Evolutionary conservation across 2,329 filamentous ascomycete species (phyloP).

Genomic region (Pseudogymnoascus verrucosus): DNA sequence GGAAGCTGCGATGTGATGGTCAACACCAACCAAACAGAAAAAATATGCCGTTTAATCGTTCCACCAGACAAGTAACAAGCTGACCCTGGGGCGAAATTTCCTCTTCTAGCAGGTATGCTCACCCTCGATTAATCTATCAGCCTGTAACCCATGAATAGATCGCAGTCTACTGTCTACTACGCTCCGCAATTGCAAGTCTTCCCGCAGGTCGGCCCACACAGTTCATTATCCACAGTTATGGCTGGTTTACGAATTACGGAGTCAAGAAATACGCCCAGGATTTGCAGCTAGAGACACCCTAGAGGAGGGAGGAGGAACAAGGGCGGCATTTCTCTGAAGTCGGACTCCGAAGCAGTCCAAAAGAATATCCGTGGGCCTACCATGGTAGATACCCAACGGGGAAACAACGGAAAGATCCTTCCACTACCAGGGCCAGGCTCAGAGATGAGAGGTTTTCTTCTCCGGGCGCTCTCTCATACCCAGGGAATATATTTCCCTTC

Average conservation of each 20-base stretch:
- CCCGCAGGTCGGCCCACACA: neutral
- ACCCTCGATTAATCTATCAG: neutral
- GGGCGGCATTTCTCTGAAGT: neutral
- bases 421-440: neutral
- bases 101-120: neutral
- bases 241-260: neutral
- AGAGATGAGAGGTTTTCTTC: neutral
- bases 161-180: neutral
- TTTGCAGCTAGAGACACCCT: neutral
- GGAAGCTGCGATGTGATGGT: neutral
- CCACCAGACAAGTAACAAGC: neutral
- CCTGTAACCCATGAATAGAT: neutral
- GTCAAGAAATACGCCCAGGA: neutral
- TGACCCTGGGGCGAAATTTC: neutral
- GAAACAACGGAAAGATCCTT: neutral
- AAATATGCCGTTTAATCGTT: neutral
- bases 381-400: neutral
- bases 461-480: neutral
- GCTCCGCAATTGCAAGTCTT: neutral
- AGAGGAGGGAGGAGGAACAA: neutral
- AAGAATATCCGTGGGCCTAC: neutral
- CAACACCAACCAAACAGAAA: neutral
- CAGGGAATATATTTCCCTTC: neutral
- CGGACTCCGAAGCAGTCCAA: neutral
- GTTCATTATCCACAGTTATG: neutral